Percentiles rank a stretch among this genome's conserved stretches.
Conservation (phyloP, 2,329 filamentous ascomycete species). For the Hyphodiscus sp. region DNA sequence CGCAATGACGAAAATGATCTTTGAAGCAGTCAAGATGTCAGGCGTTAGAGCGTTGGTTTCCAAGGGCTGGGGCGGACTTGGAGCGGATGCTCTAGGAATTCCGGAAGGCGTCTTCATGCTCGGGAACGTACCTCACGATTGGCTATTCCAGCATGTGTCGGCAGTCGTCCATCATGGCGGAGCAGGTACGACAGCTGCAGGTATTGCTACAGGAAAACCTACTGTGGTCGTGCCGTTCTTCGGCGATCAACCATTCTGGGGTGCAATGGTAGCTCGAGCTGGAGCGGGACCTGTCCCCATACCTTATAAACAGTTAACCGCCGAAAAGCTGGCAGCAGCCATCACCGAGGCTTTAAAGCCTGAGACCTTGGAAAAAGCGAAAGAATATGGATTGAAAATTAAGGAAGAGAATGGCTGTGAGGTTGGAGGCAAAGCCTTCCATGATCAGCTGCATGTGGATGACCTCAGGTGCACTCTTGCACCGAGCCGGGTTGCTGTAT, state of each 20-base stretch:
- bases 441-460: slow-evolving; percentile 61
- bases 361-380: slow-evolving; percentile 49
- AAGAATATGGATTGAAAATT: slow-evolving; percentile 51
- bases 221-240: slow-evolving; percentile 85
- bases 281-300: slow-evolving; percentile 67
- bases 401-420: slow-evolving; percentile 58
- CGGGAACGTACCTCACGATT: slow-evolving; percentile 81
- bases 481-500: slow-evolving; percentile 64
- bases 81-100: slow-evolving; percentile 61
- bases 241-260: slow-evolving; percentile 80
- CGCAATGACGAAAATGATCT: slow-evolving; percentile 63
- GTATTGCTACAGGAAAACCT: slow-evolving; percentile 72
- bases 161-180: slow-evolving; percentile 84
- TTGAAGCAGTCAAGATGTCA: slow-evolving; percentile 59
- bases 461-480: slow-evolving; percentile 63
- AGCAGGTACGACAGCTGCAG: slow-evolving; percentile 80
- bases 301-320: slow-evolving; percentile 60
- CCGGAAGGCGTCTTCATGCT: slow-evolving; percentile 77
- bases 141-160: slow-evolving; percentile 76
- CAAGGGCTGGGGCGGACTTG: slow-evolving; percentile 83
- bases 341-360: slow-evolving; percentile 55
- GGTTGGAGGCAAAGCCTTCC: slow-evolving; percentile 60
- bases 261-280: slow-evolving; percentile 65
- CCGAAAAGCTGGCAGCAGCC: slow-evolving; percentile 58
- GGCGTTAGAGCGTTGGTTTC: slow-evolving; percentile 76